phyloP scores from a whole-genome alignment of 305 asterid genomes.

The Solanum hybrid region DNA sequence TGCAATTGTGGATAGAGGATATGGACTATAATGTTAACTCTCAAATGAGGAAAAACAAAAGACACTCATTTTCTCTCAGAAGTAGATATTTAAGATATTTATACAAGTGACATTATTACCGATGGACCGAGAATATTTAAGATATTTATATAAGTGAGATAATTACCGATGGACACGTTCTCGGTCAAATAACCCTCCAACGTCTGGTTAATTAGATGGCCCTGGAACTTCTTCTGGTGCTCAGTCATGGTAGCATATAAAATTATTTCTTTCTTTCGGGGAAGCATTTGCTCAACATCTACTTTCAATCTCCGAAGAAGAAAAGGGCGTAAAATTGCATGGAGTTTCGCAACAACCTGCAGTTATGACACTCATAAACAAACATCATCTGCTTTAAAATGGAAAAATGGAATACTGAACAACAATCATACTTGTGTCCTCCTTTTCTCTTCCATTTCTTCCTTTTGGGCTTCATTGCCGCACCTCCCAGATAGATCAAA shows the following conservation, averaged over 20 bases:
- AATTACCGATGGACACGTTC: constrained; percentile 39
- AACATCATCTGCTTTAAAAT: background rate
- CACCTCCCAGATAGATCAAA: constrained; percentile 86
- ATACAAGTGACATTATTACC: background rate
- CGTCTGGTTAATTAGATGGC: constrained; percentile 70
- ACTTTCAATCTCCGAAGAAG: constrained; percentile 85
- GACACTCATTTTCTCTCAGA: background rate
- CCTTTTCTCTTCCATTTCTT: constrained; percentile 82
- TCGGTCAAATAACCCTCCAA: constrained; percentile 53
- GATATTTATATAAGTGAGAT: background rate
- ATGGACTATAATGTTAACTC: background rate
- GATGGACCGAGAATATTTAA: background rate
- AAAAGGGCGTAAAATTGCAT: constrained; percentile 90
- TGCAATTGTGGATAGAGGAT: background rate
- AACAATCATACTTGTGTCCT: constrained; percentile 49
- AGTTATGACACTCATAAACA: background rate
- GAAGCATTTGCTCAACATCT: constrained; percentile 85
- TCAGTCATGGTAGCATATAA: constrained; percentile 80
- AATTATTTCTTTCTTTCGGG: constrained; percentile 88
- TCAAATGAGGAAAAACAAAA: background rate
- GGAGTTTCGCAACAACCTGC: constrained; percentile 94
- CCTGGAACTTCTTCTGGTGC: constrained; percentile 75
- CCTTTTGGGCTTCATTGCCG: constrained; percentile 48
- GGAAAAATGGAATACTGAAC: background rate
- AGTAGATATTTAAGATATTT: background rate